Base-by-base conservation (phyloP, 2,329 filamentous ascomycete genomes). In the Pezicula rhizophila region DNA sequence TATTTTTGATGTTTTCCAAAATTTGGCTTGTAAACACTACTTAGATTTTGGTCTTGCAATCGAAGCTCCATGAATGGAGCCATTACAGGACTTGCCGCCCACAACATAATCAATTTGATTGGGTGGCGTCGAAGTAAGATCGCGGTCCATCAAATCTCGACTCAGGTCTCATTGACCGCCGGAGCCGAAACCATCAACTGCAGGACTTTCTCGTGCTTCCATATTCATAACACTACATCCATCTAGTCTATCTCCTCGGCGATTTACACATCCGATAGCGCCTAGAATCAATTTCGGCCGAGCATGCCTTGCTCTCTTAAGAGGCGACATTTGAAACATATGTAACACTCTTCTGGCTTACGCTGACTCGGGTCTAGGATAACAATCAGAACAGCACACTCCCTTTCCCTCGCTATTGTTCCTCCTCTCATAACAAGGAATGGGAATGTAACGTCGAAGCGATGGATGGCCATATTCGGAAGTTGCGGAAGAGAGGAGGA, bases 101-200 rank as follows among this genome's bases (percentile, higher is more conserved):
- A 48, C 28, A 44, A 44, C 34, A 45, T 47, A 51, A 44, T 47
- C 45, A 47, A 51, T 47, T 35, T 47, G 45, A 35, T 47, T 47
- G 11, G 45, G 38, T 44, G 49, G 45, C 33, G 31, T 51, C 15
- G 40, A 47, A 48, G 45, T 47, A 37, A 51, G 45, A 47, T 51
- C 35, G 40, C 33, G 34, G 23, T 43, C 34, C 47, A 42, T 46
- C 45, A 47, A 47, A 37, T 51, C 49, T 47, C 41, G 47, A 40
- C 49, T 51, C 49, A 43, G 49, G 49, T 47, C 49, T 43, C 45
- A 45, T 39, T 39, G 39, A 44, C 31, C 15, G 45, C 39, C 23
- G 45, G 49, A 40, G 45, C 23, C 40, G 45, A 40, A 41, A 45
- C 34, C 39, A 40, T 44, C 41, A 48, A 47, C 31, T 42, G 46